Conservation (phyloP, 805 yeast genomes). For the Candida ponderosae region DNA sequence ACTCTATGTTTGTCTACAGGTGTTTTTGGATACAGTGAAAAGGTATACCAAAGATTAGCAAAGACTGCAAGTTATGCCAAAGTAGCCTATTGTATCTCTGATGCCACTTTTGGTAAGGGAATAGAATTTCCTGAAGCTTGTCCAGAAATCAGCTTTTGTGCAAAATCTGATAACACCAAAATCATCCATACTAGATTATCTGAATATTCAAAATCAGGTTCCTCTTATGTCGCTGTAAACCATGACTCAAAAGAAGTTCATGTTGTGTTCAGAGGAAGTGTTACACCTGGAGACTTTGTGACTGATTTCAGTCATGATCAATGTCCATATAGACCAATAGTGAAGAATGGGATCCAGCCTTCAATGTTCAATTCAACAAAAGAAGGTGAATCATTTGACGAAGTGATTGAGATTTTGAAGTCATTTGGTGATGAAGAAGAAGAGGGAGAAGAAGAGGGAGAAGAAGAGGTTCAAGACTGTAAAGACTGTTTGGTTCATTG, state of each 20-base stretch:
- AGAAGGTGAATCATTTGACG: no score
- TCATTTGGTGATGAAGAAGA: slow-evolving; percentile 5
- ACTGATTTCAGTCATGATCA: slow-evolving; percentile 47
- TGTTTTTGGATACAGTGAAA: background rate
- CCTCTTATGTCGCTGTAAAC: slow-evolving; percentile 49
- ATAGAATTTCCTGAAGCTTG: slow-evolving; percentile 6
- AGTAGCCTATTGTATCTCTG: slow-evolving; percentile 11
- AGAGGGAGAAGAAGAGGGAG: background rate
- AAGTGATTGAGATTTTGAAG: no score
- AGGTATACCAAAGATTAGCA: slow-evolving; percentile 7
- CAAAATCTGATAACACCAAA: slow-evolving; percentile 1
- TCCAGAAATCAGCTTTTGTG: slow-evolving; percentile 10
- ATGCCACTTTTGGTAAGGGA: slow-evolving; percentile 1
- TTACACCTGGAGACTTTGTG: slow-evolving; percentile 52
- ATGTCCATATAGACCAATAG: slow-evolving; percentile 38
- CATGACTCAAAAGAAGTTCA: slow-evolving; percentile 33
- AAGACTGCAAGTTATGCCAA: slow-evolving; percentile 12
- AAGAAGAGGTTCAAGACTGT: slow-evolving; percentile 25
- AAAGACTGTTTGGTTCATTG: slow-evolving; percentile 50
- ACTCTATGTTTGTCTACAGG: no score
- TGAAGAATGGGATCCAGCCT: slow-evolving; percentile 9
- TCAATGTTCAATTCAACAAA: background rate
- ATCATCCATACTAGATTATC: slow-evolving; percentile 4
- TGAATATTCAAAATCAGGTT: slow-evolving; percentile 36
- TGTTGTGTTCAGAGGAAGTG: slow-evolving; percentile 57